Percentiles rank a stretch among this genome's conserved stretches.
phyloP scores from a whole-genome alignment of 106 monocot genomes.

The Acorus calamus region DNA sequence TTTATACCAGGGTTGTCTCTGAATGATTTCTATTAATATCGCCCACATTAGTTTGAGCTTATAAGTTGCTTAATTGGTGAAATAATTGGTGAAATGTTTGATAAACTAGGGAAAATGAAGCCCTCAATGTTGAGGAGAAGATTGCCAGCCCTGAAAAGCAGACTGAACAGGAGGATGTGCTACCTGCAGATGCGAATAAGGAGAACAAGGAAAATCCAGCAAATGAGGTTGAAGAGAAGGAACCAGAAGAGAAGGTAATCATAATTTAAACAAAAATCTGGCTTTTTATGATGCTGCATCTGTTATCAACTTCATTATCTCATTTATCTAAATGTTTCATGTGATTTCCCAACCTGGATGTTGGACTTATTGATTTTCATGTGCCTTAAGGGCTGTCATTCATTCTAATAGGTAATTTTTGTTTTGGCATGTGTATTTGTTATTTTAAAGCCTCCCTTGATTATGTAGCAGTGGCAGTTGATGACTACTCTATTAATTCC shows the following conservation, averaged over 20 bases:
- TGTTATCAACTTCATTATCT: no score
- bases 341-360: no score
- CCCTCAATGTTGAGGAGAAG: slow-evolving; percentile 25
- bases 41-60: background rate
- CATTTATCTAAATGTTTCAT: no score
- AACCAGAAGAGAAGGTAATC: slow-evolving; percentile 47
- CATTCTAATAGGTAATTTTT: no score
- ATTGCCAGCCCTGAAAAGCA: slow-evolving; percentile 21
- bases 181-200: slow-evolving; percentile 21
- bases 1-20: background rate
- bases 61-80: no score
- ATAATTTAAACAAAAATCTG: background rate
- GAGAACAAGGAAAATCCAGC: slow-evolving; percentile 17
- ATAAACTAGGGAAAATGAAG: slow-evolving; percentile 27
- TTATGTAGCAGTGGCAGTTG: no score
- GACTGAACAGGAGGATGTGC: slow-evolving; percentile 12
- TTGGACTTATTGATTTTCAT: no score
- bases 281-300: background rate
- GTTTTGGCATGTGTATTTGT: no score
- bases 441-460: no score
- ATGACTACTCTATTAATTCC: no score
- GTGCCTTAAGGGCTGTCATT: no score
- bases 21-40: background rate
- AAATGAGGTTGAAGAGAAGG: slow-evolving; percentile 35
- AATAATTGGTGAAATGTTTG: background rate